Base-by-base conservation (phyloP, 1,284 basidiomycete genomes). In the Ganoderma lucidum region DNA sequence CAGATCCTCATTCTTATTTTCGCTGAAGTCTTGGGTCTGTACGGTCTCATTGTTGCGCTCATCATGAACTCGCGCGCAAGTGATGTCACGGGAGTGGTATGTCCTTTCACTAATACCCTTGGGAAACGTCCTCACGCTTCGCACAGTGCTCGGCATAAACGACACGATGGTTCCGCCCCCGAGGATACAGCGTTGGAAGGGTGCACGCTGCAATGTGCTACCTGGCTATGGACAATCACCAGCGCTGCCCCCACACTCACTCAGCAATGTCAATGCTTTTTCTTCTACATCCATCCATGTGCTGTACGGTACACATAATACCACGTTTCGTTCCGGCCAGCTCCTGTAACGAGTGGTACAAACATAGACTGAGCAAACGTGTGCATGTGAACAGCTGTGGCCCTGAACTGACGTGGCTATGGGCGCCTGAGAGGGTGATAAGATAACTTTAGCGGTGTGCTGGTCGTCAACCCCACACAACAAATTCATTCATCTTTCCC, bases 31-130 rank as follows among this genome's bases (percentile, higher is more conserved):
- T 83, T 95, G 83, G 92, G 92, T 77, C 84, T 93, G 30, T 95
- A 95, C 78, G 92, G 90, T 70, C 88, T 96, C 70, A 96, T 96
- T 77, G 95, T 96, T 71, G 95, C 95, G 30, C 88, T 96, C 48
- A 95, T 96, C 82, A 92, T 96, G 90, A 95, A 96, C 84, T 92
- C 90, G 65, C 86, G 83, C 35, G 82, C 88, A 23, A 64, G 75
- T 56, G 76, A 77, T 63, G 65, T 75, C 62, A 70, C 62, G 48
- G 71, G 71, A 35, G 70, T 70, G 51, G 79, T 79, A 65, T 62
- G 78, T 75, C 14, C 23, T 19, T 15, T 28, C 41, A 23, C 1
- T 35, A 62, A 9, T 39, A 2, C 9, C 28, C 51, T 9, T 8
- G n/a, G 37, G 32, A 12, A 41, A 42, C 19, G 8, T 35, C 32